Percentiles rank a stretch among this genome's conserved stretches.
Conservation (phyloP, 495 filamentous ascomycete genomes). For the Aspergillus panamensis region DNA sequence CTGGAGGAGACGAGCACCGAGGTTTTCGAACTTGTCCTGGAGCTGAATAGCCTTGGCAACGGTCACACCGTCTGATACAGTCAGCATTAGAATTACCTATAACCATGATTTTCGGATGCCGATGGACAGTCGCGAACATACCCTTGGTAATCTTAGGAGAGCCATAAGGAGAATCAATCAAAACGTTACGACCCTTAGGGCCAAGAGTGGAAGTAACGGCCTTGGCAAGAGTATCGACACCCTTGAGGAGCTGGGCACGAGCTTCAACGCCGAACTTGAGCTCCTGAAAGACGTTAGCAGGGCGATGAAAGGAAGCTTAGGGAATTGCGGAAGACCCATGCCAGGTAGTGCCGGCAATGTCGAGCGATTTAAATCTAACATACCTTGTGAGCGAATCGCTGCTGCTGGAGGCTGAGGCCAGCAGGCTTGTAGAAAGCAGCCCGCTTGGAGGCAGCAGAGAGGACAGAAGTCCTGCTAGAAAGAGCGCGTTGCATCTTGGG, state of each 20-base stretch:
- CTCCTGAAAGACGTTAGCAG: conserved; percentile 58
- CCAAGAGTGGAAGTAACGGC: conserved; percentile 95
- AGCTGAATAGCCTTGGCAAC: conserved; percentile 89
- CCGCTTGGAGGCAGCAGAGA: conserved; percentile 63
- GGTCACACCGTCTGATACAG: conserved; percentile 77
- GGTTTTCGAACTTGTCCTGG: conserved; percentile 99
- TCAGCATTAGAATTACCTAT: conserved; percentile 27
- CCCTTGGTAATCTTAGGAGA: conserved; percentile 99
- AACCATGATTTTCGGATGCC: not conserved
- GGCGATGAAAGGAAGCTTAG: conserved; percentile 14
- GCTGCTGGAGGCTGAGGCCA: conserved; percentile 69
- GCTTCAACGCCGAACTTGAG: conserved; percentile 97
- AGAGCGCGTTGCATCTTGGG: conserved; percentile 72
- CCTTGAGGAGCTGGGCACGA: conserved; percentile 80
- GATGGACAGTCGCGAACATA: conserved; percentile 38
- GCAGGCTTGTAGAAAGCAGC: conserved; percentile 46
- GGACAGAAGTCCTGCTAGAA: conserved; percentile 62
- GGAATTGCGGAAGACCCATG: conserved; percentile 21
- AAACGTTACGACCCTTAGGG: conserved; percentile 95
- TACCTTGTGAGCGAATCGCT: conserved; percentile 94
- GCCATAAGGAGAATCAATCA: conserved; percentile 96
- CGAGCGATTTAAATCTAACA: conserved; percentile 21
- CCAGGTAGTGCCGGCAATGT: conserved; percentile 10
- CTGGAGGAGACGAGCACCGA: conserved; percentile 92
- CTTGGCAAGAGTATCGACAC: conserved; percentile 95